Evolutionary conservation across 495 filamentous ascomycete genomes (phyloP).

Genomic region (Lophium mytilinum): DNA sequence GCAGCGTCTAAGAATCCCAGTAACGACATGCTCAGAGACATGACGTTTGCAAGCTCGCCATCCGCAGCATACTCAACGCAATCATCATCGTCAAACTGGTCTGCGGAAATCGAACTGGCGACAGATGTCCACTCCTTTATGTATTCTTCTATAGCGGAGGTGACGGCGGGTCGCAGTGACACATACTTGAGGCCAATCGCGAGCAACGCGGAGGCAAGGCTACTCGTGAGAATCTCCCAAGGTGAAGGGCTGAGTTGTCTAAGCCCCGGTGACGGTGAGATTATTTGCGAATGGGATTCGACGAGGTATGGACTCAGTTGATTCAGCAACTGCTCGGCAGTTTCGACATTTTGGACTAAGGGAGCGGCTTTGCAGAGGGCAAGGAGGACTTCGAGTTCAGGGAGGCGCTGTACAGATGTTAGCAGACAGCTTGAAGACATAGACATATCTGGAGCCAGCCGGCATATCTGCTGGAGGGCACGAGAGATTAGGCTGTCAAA

Average conservation of each 20-base stretch:
- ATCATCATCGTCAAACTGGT: conserved; percentile 24
- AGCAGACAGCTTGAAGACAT: not conserved
- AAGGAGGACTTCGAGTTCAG: conserved; percentile 82
- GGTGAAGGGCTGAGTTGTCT: conserved; percentile 78
- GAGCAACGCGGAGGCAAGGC: conserved; percentile 70
- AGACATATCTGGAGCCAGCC: too few relatives aligned
- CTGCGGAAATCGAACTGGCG: conserved; percentile 18
- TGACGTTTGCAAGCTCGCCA: conserved; percentile 49
- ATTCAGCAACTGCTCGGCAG: conserved; percentile 60
- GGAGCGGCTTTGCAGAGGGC: conserved; percentile 84
- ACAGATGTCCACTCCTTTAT: conserved; percentile 36
- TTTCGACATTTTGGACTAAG: conserved; percentile 53
- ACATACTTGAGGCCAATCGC: conserved; percentile 63
- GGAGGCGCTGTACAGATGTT: conserved; percentile 43
- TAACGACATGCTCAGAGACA: conserved; percentile 70
- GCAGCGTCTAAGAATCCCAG: conserved; percentile 81
- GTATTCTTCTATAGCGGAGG: conserved; percentile 56
- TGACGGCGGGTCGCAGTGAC: conserved; percentile 52
- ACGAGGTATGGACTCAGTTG: conserved; percentile 76
- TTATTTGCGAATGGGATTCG: conserved; percentile 68
- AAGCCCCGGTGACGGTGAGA: conserved; percentile 73
- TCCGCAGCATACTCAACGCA: conserved; percentile 37
- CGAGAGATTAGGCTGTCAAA: too few relatives aligned
- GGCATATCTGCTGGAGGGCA: too few relatives aligned
- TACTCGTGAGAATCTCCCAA: conserved; percentile 75